Percentiles rank a stretch among this genome's conserved stretches.
These are phyloP conservation scores for Penicillium maclennaniae DNA, from an alignment of 495 filamentous ascomycete species.

Conservation along the genomic window DNA sequence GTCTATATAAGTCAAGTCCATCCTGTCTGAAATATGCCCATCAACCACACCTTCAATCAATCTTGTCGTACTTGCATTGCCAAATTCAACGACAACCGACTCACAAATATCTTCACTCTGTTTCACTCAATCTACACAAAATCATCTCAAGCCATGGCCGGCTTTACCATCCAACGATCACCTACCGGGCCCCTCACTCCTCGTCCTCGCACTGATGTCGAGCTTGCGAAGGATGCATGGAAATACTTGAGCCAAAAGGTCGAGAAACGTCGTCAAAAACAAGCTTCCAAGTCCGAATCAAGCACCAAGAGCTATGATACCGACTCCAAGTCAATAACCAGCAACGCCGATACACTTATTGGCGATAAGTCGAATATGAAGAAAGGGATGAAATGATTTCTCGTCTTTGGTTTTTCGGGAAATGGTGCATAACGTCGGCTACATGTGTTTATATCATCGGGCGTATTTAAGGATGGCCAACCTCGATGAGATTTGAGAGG, in stretches of 20 bases:
- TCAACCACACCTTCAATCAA: background rate
- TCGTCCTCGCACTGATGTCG: background rate
- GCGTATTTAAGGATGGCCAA: too few relatives aligned
- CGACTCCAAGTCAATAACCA: background rate
- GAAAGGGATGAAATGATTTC: background rate
- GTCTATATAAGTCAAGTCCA: background rate
- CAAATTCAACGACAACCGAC: background rate
- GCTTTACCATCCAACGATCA: background rate
- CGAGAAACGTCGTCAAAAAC: background rate
- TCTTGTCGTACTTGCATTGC: background rate
- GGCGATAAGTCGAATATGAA: background rate
- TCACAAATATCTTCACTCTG: background rate
- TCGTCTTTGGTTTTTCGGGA: background rate
- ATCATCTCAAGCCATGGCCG: background rate
- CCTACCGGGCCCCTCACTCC: background rate
- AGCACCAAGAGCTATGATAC: background rate
- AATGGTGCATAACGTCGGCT: background rate
- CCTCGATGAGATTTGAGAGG: too few relatives aligned
- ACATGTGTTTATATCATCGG: background rate
- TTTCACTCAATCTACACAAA: background rate
- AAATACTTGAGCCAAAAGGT: background rate
- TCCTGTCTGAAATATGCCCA: background rate
- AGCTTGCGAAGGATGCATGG: background rate
- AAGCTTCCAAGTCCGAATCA: background rate
- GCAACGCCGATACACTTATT: background rate